Conservation (phyloP, 2,329 filamentous ascomycete genomes). For the Daldinia sp. region DNA sequence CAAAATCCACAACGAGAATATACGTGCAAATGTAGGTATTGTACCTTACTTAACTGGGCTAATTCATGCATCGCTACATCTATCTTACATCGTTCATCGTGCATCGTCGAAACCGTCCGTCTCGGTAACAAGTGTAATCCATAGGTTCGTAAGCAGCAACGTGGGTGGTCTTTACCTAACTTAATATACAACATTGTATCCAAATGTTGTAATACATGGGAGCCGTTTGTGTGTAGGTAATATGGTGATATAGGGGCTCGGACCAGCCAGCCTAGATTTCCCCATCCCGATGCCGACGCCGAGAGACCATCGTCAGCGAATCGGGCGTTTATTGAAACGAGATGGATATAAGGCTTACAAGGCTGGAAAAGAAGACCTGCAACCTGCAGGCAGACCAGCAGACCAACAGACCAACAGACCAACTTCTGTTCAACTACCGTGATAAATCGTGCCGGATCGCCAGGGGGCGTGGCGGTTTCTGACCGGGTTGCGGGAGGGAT, state of each 20-base stretch:
- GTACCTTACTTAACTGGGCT: no score
- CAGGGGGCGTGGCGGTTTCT: slow-evolving; percentile 29
- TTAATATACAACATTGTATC: no score
- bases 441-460: slow-evolving; percentile 26
- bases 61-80: neutral
- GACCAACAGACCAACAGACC: no score
- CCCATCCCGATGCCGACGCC: neutral
- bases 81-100: no score
- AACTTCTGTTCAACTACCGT: slow-evolving; percentile 22
- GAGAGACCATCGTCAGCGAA: slow-evolving; percentile 1
- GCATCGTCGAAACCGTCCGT: no score
- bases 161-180: no score
- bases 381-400: neutral
- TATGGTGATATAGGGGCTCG: neutral
- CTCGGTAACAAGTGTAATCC: neutral
- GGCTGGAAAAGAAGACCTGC: neutral
- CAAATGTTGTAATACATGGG: neutral
- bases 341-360: slow-evolving; percentile 11
- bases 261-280: neutral
- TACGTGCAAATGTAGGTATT: neutral
- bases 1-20: neutral
- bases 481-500: slow-evolving; percentile 18
- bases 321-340: slow-evolving; percentile 22
- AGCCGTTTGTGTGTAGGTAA: neutral
- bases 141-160: neutral